Evolutionary conservation across 176 grass and related monocot species (phyloP), one percentile per base, ranked within the genome.

Genomic region (Echinochloa phyllopogon): DNA sequence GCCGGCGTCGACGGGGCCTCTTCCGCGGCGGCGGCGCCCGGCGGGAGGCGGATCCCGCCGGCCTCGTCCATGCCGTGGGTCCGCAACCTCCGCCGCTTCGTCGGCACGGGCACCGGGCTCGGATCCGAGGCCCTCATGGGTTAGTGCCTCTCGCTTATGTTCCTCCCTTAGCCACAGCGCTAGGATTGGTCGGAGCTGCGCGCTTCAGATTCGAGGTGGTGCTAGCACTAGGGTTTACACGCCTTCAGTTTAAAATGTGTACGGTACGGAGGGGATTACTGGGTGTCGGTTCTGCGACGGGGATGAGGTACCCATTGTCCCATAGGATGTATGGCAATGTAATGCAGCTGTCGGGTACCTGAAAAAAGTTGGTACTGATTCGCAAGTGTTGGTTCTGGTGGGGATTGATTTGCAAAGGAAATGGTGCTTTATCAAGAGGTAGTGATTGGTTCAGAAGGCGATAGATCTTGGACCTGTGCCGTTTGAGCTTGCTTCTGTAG

Each of bases 91-190:
- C 93, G 96, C 62, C 93, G 87, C 53, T 98, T 92, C 91, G 89
- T 98, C 74, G 96, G 96, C 84, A 79, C 89, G 55, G 96, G 96
- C 45, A 63, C 93, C 58, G 89, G 89, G 56, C 96, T 98, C 69
- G 91, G 93, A 88, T 99, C 93, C 56, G 96, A 99, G 87, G 89
- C 93, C 29, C 91, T 92, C 38, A 96, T 96, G 96, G 96, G 96
- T 98, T 55, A 87, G 91, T 81, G 21, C 40, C 57, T 27, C 69
- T 39, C 40, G 39, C 79, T n/a, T 13, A 52, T 17, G 16, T n/a
- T 17, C 14, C 40, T 20, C 5, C 15, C 3, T 27, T 6, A n/a
- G 2, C 25, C 8, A 24, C 9, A 27, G 18, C 53, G 20, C 21
- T 49, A 43, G 27, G 78, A 3, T 36, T 10, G 40, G 49, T 48